Evolutionary conservation across 1,284 basidiomycete species (phyloP).

Genomic region (Pseudozyma sp.): DNA sequence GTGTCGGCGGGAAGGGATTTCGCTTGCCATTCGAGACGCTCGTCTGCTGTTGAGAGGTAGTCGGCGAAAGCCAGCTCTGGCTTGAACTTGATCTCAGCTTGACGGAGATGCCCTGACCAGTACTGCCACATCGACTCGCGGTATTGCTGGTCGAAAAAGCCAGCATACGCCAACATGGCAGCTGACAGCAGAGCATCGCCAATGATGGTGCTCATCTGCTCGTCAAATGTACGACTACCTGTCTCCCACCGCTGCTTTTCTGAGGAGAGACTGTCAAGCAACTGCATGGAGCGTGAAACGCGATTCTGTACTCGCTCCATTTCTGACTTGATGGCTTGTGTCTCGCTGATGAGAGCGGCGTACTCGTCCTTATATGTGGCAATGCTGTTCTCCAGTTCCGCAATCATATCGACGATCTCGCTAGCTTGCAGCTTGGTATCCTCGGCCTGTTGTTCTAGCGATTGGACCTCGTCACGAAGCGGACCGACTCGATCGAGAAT

Average conservation of each 20-base stretch:
- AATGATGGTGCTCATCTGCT: slow-evolving; percentile 98
- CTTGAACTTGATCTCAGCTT: slow-evolving; percentile 94
- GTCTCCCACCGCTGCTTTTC: slow-evolving; percentile 94
- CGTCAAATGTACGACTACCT: slow-evolving; percentile 94
- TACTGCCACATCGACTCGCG: slow-evolving; percentile 97
- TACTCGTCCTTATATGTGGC: slow-evolving; percentile 97
- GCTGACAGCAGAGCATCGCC: slow-evolving; percentile 96
- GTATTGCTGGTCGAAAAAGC: slow-evolving; percentile 99
- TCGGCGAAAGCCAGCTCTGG: slow-evolving; percentile 90
- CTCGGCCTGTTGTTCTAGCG: slow-evolving; percentile 89
- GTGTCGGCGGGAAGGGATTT: slow-evolving; percentile 94
- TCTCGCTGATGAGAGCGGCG: slow-evolving; percentile 94
- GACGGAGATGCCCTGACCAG: slow-evolving; percentile 88
- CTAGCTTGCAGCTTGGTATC: slow-evolving; percentile 91
- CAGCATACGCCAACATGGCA: slow-evolving; percentile 95
- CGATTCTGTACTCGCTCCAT: slow-evolving; percentile 98
- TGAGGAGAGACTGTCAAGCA: slow-evolving; percentile 93
- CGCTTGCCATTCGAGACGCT: slow-evolving; percentile 94
- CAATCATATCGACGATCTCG: slow-evolving; percentile 90
- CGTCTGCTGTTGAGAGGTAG: slow-evolving; percentile 96
- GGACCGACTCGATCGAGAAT: slow-evolving; percentile 98
- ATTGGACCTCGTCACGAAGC: slow-evolving; percentile 92
- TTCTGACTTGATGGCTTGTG: slow-evolving; percentile 94
- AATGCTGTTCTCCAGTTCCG: slow-evolving; percentile 92
- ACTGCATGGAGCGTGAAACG: slow-evolving; percentile 94